These are phyloP conservation scores for Crepidotus variabilis DNA, from an alignment of 768 basidiomycete species.

Conservation along the genomic window DNA sequence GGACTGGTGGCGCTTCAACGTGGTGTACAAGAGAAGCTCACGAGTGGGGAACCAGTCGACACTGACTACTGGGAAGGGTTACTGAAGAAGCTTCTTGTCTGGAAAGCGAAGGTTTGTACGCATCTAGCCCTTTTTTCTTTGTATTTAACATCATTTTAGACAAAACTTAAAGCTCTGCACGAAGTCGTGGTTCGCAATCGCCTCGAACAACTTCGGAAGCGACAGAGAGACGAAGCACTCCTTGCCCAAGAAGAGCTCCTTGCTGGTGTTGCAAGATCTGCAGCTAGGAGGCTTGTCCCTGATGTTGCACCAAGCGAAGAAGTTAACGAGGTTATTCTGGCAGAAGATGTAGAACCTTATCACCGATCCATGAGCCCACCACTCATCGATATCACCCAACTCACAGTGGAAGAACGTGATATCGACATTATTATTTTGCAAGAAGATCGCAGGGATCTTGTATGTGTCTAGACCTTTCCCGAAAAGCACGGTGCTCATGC, in stretches of 20 bases:
- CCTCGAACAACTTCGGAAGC: slow-evolving; percentile 91
- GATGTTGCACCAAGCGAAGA: slow-evolving; percentile 31
- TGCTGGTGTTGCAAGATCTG: slow-evolving; percentile 69
- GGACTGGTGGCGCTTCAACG: slow-evolving; percentile 80
- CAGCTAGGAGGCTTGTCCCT: slow-evolving; percentile 32
- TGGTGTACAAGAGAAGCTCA: slow-evolving; percentile 83
- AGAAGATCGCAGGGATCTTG: slow-evolving; percentile 63
- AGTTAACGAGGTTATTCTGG: slow-evolving; percentile 29
- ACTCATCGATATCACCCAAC: slow-evolving; percentile 66
- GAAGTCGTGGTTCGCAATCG: slow-evolving; percentile 97
- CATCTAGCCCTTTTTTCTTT: neutral
- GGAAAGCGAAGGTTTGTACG: slow-evolving; percentile 84
- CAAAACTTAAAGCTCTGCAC: slow-evolving; percentile 87
- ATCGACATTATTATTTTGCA: slow-evolving; percentile 71
- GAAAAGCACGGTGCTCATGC: slow-evolving; percentile 2
- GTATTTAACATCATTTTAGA: slow-evolving; percentile 39
- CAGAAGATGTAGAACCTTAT: slow-evolving; percentile 78
- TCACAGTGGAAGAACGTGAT: slow-evolving; percentile 76
- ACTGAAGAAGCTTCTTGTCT: slow-evolving; percentile 87
- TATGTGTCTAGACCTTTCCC: slow-evolving; percentile 33
- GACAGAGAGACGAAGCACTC: slow-evolving; percentile 93
- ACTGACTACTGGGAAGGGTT: slow-evolving; percentile 97
- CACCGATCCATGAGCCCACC: slow-evolving; percentile 82
- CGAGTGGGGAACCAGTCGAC: slow-evolving; percentile 92
- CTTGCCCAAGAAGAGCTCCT: slow-evolving; percentile 90